Evolutionary conservation across 2,329 filamentous ascomycete genomes (phyloP).

Genomic region (Aureobasidium sp.): DNA sequence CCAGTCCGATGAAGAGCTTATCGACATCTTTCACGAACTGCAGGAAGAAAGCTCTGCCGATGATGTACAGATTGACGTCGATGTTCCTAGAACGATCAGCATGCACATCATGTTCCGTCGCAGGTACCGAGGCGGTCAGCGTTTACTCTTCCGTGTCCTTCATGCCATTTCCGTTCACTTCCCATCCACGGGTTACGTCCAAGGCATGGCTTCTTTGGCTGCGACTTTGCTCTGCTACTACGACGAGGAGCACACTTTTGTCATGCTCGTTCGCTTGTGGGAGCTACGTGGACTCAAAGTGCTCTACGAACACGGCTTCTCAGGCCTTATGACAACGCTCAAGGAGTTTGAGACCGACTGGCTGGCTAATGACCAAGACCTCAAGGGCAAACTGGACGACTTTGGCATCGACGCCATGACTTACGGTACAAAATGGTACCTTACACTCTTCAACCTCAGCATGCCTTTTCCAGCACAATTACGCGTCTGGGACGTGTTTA

Average conservation of each 20-base stretch:
- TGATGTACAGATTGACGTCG: slow-evolving; percentile 93
- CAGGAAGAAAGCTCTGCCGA: slow-evolving; percentile 71
- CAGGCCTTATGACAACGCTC: slow-evolving; percentile 76
- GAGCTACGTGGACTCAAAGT: slow-evolving; percentile 75
- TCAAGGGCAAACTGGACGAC: slow-evolving; percentile 61
- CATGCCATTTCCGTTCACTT: slow-evolving; percentile 89
- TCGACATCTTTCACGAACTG: slow-evolving; percentile 61
- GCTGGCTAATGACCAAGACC: slow-evolving; percentile 53
- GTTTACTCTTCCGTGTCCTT: slow-evolving; percentile 82
- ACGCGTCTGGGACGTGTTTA: slow-evolving; percentile 95
- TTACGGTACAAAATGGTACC: slow-evolving; percentile 96
- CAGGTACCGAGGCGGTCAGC: slow-evolving; percentile 84
- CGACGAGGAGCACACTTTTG: slow-evolving; percentile 86
- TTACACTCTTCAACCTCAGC: slow-evolving; percentile 94
- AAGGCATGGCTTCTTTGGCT: slow-evolving; percentile 91
- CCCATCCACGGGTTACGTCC: slow-evolving; percentile 86
- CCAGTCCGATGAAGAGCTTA: slow-evolving; percentile 61
- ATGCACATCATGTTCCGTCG: slow-evolving; percentile 95
- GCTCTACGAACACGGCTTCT: slow-evolving; percentile 76
- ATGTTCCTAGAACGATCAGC: slow-evolving; percentile 90
- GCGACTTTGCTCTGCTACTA: slow-evolving; percentile 94
- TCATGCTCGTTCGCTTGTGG: slow-evolving; percentile 96
- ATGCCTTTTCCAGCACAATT: slow-evolving; percentile 91
- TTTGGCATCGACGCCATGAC: slow-evolving; percentile 76
- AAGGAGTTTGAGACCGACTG: slow-evolving; percentile 77